A percentile compares a stretch with the other conserved stretches of the same genome.
Conservation (phyloP, 345 rosid species). For the Brassica nigra region DNA sequence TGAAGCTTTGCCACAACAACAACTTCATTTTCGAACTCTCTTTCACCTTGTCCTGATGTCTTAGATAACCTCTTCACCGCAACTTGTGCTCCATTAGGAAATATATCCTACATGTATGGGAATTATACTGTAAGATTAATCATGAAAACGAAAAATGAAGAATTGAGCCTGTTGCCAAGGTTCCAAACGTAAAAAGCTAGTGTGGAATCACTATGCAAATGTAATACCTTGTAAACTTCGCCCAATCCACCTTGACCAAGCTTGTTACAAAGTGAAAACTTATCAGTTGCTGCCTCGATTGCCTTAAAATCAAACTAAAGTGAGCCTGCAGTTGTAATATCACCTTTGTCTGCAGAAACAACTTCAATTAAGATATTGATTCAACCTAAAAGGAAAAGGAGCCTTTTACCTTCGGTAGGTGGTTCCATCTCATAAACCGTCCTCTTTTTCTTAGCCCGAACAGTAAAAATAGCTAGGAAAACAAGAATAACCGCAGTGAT, state of each 20-base stretch:
- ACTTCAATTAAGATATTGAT: neutral
- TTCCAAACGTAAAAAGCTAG: no score
- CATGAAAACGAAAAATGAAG: no score
- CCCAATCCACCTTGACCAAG: constrained; percentile 78
- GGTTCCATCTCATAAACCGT: constrained; percentile 11
- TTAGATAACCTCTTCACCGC: constrained; percentile 13
- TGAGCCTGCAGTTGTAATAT: constrained; percentile 43
- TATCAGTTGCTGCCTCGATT: constrained; percentile 45
- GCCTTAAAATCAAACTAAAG: constrained; percentile 49
- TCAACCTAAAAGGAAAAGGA: neutral
- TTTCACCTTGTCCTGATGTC: constrained; percentile 22
- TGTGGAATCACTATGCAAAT: neutral
- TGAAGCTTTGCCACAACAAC: constrained; percentile 21
- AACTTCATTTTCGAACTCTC: constrained; percentile 19
- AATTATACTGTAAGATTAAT: no score
- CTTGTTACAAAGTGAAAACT: constrained; percentile 47
- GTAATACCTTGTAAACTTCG: constrained; percentile 56
- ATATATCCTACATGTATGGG: no score
- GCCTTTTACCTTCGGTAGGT: constrained; percentile 28
- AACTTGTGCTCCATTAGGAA: constrained; percentile 1
- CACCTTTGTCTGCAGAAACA: constrained; percentile 32
- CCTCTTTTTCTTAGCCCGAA: constrained; percentile 24
- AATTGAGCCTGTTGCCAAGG: no score
- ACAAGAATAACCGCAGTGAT: constrained; percentile 20
- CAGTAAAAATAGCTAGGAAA: constrained; percentile 20